Evolutionary conservation across 345 rosid genomes (phyloP), one percentile per base, ranked within the genome.

Genomic region (Aquilaria yunnanensis): DNA sequence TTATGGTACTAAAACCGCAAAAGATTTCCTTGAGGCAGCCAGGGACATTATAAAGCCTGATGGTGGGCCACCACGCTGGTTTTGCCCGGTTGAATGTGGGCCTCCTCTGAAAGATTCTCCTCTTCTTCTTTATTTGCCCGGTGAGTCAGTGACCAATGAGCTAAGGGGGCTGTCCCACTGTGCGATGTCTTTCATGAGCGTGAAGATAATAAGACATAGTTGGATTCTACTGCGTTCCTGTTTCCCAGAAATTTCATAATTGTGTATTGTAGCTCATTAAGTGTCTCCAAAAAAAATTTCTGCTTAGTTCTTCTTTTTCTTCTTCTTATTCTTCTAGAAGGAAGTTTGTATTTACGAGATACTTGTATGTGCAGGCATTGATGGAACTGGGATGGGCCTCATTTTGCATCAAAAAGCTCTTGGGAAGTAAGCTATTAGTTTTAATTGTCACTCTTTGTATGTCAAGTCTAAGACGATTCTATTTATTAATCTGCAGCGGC

Each of bases 71-170:
- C 43, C 43, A 9, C 79, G 90, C 64, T 93, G 96, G 98, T 88
- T 93, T 80, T 84, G 85, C 74, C 97, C 97, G 0, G 71, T 83
- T 43, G 98, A 85, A 54, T 82, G 98, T 67, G 96, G 92, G 33
- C 70, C 54, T 14, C 95, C 96, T 0, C 49, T 82, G n/a, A 68
- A 78, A 66, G 81, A 75, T 76, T 84, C 90, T 64, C 92, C 98
- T 12, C 56, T 77, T 62, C 88, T 90, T 61, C 75, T 93, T 62
- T 93, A 83, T 75, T 74, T 86, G 75, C 96, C 97, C 32, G 85
- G 98, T 88, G 82, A 83, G 43, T 9, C 9, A 37, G 41, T 53
- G 37, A 12, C 6, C 30, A 45, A n/a, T 66, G 12, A 48, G 29
- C 57, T 59, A 41, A 13, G n/a, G 47, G 46, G 1, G 10, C 12